Base-by-base conservation (phyloP, 2,329 filamentous ascomycete species). In the Sporothrix pallida region DNA sequence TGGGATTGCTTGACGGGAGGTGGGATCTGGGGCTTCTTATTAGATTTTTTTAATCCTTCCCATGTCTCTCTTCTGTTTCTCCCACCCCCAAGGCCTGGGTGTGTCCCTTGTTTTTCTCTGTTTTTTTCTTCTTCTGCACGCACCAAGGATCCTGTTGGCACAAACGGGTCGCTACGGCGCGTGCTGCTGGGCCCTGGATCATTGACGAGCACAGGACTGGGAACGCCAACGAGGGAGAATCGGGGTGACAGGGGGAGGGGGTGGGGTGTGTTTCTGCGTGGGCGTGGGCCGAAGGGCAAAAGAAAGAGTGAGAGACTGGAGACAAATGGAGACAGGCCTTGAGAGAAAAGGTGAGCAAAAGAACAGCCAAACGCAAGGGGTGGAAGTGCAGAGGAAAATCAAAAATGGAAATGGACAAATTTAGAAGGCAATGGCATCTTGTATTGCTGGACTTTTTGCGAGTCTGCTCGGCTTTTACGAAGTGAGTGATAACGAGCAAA, bases 11-110 rank as follows among this genome's bases (percentile, higher is more conserved):
- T 48, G 62, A 42, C 3, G 13, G n/a, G 63, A 68, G 15, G 73
- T 68, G 71, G 73, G 71, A 65, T 52, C 63, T 37, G 52, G 71
- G n/a, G 46, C 67, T 60, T 50, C 71, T 73, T 74, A 74, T 73
- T 73, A 54, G 50, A 52, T 44, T 65, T 62, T 72, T n/a, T 23
- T 26, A 15, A n/a, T 17, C 44, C n/a, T 37, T 17, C 13, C 65
- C 65, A n/a, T 37, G 46, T 37, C 65, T 12, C 20, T 52, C 26
- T 13, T 54, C n/a, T 50, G 20, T 37, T 20, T 52, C 42, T 67
- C 20, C 44, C 63, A 48, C 42, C 31, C 46, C 60, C 48, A 67
- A 17, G 13, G 62, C 52, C 20, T 62, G 63, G 23, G 48, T 60
- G 42, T 60, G 20, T 56, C 48, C 63, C 54, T 63, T 63, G 1